phyloP scores from a whole-genome alignment of 176 grass and related monocot genomes.

The Bothriochloa decipiens region DNA sequence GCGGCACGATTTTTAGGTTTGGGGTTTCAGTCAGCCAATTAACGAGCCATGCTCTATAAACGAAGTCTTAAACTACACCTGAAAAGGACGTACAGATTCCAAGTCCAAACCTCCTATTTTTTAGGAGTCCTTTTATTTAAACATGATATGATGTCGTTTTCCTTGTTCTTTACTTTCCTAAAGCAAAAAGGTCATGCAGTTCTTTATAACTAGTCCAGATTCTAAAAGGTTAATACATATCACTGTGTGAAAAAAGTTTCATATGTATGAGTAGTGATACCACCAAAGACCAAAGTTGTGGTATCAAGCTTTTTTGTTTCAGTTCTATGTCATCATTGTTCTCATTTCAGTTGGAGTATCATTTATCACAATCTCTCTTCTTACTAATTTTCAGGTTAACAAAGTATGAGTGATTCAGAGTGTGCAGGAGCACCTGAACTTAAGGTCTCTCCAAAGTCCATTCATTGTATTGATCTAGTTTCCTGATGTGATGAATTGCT shows the following conservation, averaged over 20 bases:
- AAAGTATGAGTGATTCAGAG: background rate
- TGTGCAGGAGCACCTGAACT: background rate
- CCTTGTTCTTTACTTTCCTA: background rate
- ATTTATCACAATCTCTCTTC: background rate
- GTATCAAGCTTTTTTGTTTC: background rate
- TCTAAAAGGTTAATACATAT: background rate
- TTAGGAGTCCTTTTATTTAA: background rate
- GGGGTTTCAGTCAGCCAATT: background rate
- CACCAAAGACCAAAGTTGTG: background rate
- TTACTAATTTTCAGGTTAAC: slow-evolving; percentile 27
- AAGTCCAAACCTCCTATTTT: background rate
- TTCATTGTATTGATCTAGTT: background rate
- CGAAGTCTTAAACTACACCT: background rate
- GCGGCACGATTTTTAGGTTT: background rate
- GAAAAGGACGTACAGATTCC: background rate
- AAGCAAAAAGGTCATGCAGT: background rate
- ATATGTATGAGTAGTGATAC: background rate
- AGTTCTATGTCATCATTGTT: background rate
- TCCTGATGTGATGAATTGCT: background rate
- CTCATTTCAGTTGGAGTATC: background rate
- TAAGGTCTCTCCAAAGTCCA: background rate
- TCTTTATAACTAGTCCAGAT: background rate
- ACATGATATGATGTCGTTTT: background rate
- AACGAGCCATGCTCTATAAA: background rate
- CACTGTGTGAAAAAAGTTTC: background rate